Conservation (phyloP, 2,329 filamentous ascomycete genomes). For the Xylariomycetidae sp. region DNA sequence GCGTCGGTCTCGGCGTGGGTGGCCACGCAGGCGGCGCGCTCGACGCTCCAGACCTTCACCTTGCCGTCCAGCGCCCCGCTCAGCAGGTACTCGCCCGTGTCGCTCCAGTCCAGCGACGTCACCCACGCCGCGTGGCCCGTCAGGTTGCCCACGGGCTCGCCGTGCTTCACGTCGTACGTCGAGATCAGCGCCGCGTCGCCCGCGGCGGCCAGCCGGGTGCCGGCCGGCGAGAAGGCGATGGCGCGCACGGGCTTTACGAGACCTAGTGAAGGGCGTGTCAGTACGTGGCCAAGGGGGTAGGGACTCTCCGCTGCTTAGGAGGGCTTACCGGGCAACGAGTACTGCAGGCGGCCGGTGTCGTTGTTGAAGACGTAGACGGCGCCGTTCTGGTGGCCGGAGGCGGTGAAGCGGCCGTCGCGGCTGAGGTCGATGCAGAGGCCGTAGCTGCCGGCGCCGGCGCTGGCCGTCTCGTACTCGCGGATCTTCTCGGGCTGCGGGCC, state of each 20-base stretch:
- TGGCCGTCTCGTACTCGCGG: slow-evolving; percentile 74
- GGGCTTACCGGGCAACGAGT: slow-evolving; percentile 71
- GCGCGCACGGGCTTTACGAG: slow-evolving; percentile 81
- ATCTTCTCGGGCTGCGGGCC: slow-evolving; percentile 56
- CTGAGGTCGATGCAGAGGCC: slow-evolving; percentile 81
- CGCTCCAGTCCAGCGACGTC: slow-evolving; percentile 85
- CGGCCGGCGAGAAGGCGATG: slow-evolving; percentile 81
- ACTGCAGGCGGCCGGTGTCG: slow-evolving; percentile 74
- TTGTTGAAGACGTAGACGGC: slow-evolving; percentile 94
- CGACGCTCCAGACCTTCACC: slow-evolving; percentile 92
- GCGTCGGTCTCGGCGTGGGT: slow-evolving; percentile 90
- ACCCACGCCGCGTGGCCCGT: slow-evolving; percentile 73
- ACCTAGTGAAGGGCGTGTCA: slow-evolving; percentile 43
- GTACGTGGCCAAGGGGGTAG: neutral
- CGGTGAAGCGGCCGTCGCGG: slow-evolving; percentile 75
- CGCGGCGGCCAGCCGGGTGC: slow-evolving; percentile 78
- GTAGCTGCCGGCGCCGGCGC: slow-evolving; percentile 72
- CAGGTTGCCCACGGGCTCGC: slow-evolving; percentile 86
- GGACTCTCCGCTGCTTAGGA: too few species aligned
- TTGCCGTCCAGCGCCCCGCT: slow-evolving; percentile 89
- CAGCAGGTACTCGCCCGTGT: slow-evolving; percentile 84
- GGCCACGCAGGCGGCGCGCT: slow-evolving; percentile 76
- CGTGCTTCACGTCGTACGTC: slow-evolving; percentile 85
- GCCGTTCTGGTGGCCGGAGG: slow-evolving; percentile 88
- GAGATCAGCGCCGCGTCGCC: slow-evolving; percentile 86